These are phyloP conservation scores for Aspergillus aculeatus DNA, from an alignment of 2,329 filamentous ascomycete genomes.

Conservation along the genomic window DNA sequence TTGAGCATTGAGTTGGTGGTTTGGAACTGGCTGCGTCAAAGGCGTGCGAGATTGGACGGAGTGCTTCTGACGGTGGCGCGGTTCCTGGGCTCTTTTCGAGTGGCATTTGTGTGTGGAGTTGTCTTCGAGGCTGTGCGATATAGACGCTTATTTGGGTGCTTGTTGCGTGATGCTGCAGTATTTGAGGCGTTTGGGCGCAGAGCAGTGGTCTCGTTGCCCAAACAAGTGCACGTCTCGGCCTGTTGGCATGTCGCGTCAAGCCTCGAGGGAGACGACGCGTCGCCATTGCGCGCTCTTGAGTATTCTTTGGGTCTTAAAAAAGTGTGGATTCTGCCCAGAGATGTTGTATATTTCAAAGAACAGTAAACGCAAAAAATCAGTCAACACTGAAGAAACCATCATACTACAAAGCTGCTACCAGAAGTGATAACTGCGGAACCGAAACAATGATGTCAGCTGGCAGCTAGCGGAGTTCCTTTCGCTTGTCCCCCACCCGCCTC, in stretches of 20 bases:
- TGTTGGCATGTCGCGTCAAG: background rate
- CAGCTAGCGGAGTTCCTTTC: background rate
- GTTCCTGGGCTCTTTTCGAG: background rate
- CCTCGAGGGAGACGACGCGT: background rate
- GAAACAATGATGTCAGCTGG: background rate
- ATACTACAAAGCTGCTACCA: background rate
- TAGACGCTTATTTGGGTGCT: background rate
- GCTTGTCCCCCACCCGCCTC: background rate
- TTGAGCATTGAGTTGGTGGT: background rate
- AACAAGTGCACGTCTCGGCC: background rate
- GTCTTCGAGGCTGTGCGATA: background rate
- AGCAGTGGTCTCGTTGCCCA: background rate
- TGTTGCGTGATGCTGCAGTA: background rate
- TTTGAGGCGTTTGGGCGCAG: background rate
- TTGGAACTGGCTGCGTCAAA: constrained; percentile 11
- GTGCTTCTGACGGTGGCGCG: background rate
- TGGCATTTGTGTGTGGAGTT: background rate
- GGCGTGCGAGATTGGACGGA: constrained; percentile 7
- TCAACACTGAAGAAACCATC: background rate
- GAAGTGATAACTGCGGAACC: background rate
- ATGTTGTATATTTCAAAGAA: too few relatives aligned
- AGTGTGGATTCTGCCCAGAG: too few relatives aligned
- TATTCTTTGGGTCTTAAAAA: background rate
- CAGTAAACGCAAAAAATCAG: too few relatives aligned
- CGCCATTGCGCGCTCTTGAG: background rate